Base-by-base conservation (phyloP, 768 basidiomycete species). In the Leccinum variicolor region DNA sequence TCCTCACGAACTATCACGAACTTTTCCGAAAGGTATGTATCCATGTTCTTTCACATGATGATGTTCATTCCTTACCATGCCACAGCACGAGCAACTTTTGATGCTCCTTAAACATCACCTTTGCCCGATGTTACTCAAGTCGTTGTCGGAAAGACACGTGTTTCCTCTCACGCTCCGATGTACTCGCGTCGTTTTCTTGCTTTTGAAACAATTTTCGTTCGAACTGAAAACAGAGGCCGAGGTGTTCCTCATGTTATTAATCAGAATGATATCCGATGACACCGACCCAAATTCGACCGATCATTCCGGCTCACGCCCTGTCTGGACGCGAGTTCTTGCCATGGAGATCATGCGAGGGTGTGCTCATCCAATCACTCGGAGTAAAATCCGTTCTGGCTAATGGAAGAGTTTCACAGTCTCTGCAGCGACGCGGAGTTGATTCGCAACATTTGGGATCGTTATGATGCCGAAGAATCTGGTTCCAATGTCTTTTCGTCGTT, bases 311-410 rank as follows among this genome's bases (percentile, higher is more conserved):
- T 54, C 66, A 53, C 80, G 85, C 28, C 90, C 93, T 1, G 71
- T 78, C 29, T 98, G 95, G 94, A 90, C 93, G 79, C 79, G 94
- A 15, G 92, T 96, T 0, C 79, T 98, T 9, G 87, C 92, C 2
- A 86, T 96, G 85, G 95, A 98, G 69, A 89, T 94, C 47, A 85
- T 96, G 76, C 79, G 94, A 70, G 95, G 93, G 87, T 90, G 64
- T 36, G 73, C 61, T 36, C 19, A 11, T 26, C 43, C 10, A 29
- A 17, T 51, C 26, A 4, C 6, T 33, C 6, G 14, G 29, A 56
- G 2, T 33, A 7, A 2, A 39, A 19, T 33, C 9, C 39, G 8
- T 53, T 19, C 25, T 3, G 1, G 34, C 46, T 64, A 23, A 69
- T 62, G 4, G 43, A 34, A 17, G n/a, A 13, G 15, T 29, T 29